These are phyloP conservation scores for Leptographium flavum DNA, from an alignment of 2,329 filamentous ascomycete genomes.

Conservation along the genomic window DNA sequence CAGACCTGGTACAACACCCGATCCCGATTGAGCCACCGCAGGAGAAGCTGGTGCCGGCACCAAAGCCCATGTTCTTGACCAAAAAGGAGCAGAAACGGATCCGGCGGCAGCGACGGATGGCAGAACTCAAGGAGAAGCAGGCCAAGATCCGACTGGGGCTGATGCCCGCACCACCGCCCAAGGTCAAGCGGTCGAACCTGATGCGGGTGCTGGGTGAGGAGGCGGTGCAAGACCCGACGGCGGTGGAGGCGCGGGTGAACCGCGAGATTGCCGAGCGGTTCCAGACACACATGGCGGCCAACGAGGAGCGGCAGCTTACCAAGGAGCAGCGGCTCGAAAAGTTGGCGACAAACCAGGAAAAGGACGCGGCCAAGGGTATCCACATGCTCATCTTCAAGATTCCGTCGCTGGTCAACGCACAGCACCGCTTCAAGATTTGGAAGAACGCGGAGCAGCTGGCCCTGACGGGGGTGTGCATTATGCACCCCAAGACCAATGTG, in stretches of 20 bases:
- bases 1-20: conserved; percentile 83
- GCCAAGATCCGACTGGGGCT: conserved; percentile 88
- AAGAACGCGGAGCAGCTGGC: conserved; percentile 83
- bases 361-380: conserved; percentile 77
- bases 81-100: conserved; percentile 83
- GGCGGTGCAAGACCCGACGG: conserved; percentile 87
- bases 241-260: conserved; percentile 88
- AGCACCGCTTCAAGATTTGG: conserved; percentile 85
- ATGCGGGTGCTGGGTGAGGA: conserved; percentile 94
- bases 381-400: conserved; percentile 82
- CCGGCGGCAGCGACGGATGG: conserved; percentile 78
- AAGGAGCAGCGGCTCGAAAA: conserved; percentile 83
- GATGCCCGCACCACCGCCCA: conserved; percentile 79
- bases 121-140: conserved; percentile 88
- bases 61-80: conserved; percentile 88
- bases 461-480: conserved; percentile 79
- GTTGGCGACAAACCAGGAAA: conserved; percentile 65
- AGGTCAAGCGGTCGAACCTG: conserved; percentile 93
- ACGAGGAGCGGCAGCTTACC: conserved; percentile 75
- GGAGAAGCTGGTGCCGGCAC: conserved; percentile 62
- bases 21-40: conserved; percentile 83
- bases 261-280: conserved; percentile 80
- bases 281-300: conserved; percentile 60
- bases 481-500: conserved; percentile 79
- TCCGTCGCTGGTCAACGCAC: conserved; percentile 75